Conservation (phyloP, 73 alveolate genomes). For the Effrenium voratum region DNA sequence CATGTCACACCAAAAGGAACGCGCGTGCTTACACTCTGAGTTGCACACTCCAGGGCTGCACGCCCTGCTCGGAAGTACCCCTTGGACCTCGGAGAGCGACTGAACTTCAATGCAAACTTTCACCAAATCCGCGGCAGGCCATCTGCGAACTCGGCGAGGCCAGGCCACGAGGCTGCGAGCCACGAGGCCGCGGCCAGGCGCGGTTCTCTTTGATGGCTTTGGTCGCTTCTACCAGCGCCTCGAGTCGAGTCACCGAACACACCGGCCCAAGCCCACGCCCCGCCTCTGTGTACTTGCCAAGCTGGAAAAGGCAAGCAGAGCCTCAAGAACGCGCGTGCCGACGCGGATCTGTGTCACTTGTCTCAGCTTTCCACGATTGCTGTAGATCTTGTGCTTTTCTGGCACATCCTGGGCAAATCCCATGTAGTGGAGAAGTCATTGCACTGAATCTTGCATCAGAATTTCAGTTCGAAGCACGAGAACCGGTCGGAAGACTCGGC, state of each 20-base stretch:
- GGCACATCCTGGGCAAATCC: neutral
- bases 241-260: neutral
- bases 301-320: slow-evolving; percentile 84
- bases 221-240: slow-evolving; percentile 76
- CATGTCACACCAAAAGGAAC: neutral
- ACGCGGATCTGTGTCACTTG: neutral
- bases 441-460: neutral
- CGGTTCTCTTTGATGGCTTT: slow-evolving; percentile 81
- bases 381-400: slow-evolving; percentile 69
- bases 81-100: slow-evolving; percentile 45
- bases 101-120: neutral
- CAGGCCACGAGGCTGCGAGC: neutral
- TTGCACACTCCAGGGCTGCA: slow-evolving; percentile 54
- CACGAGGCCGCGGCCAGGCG: slow-evolving; percentile 15
- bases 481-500: neutral
- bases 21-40: neutral
- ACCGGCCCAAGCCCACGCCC: neutral
- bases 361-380: slow-evolving; percentile 37
- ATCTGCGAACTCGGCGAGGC: neutral
- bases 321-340: neutral
- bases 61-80: slow-evolving; percentile 89
- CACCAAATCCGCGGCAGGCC: neutral
- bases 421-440: neutral
- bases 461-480: neutral
- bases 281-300: slow-evolving; percentile 83